A percentile compares a stretch with the other conserved stretches of the same genome.
These are phyloP conservation scores for Potentilla sterilis DNA, from an alignment of 306 rosid species.

Conservation along the genomic window DNA sequence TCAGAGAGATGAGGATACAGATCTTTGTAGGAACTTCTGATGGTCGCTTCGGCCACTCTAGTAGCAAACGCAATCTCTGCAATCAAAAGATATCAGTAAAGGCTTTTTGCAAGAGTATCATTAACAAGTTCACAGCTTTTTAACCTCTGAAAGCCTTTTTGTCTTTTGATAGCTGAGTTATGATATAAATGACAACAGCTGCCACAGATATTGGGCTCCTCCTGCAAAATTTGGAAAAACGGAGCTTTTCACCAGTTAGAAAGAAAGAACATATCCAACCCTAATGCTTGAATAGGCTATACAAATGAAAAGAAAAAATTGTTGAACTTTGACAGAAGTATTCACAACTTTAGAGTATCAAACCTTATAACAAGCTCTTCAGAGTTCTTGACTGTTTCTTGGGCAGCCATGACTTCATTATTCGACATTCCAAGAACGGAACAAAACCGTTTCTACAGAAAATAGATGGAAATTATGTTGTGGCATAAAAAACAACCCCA, in stretches of 20 bases:
- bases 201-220: slow-evolving; percentile 24
- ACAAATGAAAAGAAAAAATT: neutral
- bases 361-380: slow-evolving; percentile 23
- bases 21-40: slow-evolving; percentile 22
- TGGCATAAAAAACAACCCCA: neutral
- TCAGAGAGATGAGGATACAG: slow-evolving; percentile 20
- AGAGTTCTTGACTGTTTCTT: slow-evolving; percentile 18
- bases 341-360: neutral
- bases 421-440: slow-evolving; percentile 20
- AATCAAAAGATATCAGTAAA: neutral
- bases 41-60: slow-evolving; percentile 18
- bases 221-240: slow-evolving; percentile 11
- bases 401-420: slow-evolving; percentile 19
- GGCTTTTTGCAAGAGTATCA: neutral
- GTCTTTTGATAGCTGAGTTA: slow-evolving; percentile 8
- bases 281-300: neutral
- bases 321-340: neutral
- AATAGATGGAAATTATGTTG: neutral
- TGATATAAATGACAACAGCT: slow-evolving; percentile 19
- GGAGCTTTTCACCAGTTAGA: neutral
- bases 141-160: slow-evolving; percentile 9
- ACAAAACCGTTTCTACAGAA: slow-evolving; percentile 20
- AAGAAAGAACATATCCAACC: neutral
- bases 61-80: slow-evolving; percentile 16
- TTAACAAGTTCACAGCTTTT: neutral